Evolutionary conservation across 2,329 filamentous ascomycete genomes (phyloP).

Genomic region (Blumeria hordei): DNA sequence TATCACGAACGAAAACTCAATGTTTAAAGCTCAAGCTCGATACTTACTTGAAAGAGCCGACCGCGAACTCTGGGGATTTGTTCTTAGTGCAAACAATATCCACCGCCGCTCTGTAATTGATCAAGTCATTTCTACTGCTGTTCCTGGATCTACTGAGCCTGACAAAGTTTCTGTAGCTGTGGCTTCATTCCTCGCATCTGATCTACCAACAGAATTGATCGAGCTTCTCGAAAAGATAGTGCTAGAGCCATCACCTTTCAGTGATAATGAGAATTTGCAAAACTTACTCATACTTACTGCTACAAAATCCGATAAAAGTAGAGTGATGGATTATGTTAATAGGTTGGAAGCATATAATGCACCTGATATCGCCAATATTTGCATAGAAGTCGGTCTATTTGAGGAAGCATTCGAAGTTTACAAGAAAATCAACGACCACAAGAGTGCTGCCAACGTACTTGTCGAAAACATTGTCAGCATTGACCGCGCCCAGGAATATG

Average conservation of each 20-base stretch:
- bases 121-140: conserved; percentile 86
- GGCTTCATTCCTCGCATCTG: conserved; percentile 71
- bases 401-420: conserved; percentile 97
- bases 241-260: conserved; percentile 96
- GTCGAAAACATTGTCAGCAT: conserved; percentile 96
- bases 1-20: conserved; percentile 98
- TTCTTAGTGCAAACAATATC: conserved; percentile 85
- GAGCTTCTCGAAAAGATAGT: conserved; percentile 98
- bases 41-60: conserved; percentile 86
- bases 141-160: conserved; percentile 77
- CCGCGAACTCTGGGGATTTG: conserved; percentile 77
- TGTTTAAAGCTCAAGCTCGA: conserved; percentile 94
- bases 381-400: conserved; percentile 80
- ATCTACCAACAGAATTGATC: conserved; percentile 82
- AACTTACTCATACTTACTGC: conserved; percentile 93
- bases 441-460: conserved; percentile 68
- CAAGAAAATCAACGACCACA: conserved; percentile 88
- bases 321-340: conserved; percentile 91
- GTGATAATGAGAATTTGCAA: conserved; percentile 88
- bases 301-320: conserved; percentile 83
- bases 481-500: conserved; percentile 85
- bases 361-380: conserved; percentile 78
- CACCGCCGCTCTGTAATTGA: conserved; percentile 85
- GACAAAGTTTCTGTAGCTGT: conserved; percentile 90
- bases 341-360: conserved; percentile 72